Evolutionary conservation across 768 basidiomycete genomes (phyloP).

Genomic region (Boletus eberwhitei): DNA sequence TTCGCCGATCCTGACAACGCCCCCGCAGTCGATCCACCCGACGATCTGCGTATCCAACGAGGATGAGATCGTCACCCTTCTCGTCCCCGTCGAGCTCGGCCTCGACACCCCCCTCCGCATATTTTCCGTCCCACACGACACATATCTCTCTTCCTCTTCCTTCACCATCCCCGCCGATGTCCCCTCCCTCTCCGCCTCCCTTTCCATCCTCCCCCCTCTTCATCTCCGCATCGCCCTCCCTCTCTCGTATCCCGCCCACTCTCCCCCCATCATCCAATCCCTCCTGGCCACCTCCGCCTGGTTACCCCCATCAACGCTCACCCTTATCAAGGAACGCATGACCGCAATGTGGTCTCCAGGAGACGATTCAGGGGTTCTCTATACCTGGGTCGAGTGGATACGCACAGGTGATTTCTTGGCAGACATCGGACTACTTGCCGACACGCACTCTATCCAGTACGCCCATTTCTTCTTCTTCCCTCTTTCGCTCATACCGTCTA

Average conservation of each 20-base stretch:
- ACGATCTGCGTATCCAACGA: conserved; percentile 53
- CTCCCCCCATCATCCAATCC: conserved; percentile 52
- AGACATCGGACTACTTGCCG: conserved; percentile 37
- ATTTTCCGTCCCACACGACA: conserved; percentile 12
- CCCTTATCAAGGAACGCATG: conserved; percentile 40
- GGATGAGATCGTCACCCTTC: conserved; percentile 31
- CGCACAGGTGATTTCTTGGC: conserved; percentile 63
- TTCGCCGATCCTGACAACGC: conserved; percentile 4
- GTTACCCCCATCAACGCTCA: conserved; percentile 40
- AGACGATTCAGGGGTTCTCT: conserved; percentile 56
- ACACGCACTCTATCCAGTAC: conserved; percentile 31
- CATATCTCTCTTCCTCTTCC: conserved; percentile 2
- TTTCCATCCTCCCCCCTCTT: conserved; percentile 62
- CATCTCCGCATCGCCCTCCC: conserved; percentile 55
- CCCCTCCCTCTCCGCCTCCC: conserved; percentile 15
- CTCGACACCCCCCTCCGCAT: conserved; percentile 40
- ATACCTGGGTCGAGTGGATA: conserved; percentile 70
- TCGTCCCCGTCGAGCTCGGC: conserved; percentile 64
- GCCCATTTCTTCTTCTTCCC: conserved; percentile 15
- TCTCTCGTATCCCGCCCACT: conserved; percentile 49
- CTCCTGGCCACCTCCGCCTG: conserved; percentile 58
- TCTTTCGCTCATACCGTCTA: conserved; percentile 26
- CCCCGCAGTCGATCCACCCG: conserved; percentile 69
- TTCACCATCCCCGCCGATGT: background rate
- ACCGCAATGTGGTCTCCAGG: conserved; percentile 50